These are phyloP conservation scores for Saksenaea vasiformis DNA, from an alignment of 371 early-diverging fungal species.

Conservation along the genomic window DNA sequence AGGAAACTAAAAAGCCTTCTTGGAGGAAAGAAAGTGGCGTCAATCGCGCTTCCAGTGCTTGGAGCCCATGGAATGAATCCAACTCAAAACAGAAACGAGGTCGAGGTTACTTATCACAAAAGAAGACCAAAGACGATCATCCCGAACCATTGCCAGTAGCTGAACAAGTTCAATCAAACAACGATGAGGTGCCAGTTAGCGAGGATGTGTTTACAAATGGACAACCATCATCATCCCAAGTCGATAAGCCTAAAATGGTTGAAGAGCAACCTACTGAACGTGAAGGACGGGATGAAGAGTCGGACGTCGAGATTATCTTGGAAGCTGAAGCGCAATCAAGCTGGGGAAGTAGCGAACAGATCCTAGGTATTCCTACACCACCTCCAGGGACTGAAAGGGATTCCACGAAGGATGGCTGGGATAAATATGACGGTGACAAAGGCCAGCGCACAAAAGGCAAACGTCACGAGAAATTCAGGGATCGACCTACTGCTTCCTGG, in stretches of 20 bases:
- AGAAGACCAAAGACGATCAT: slow-evolving; percentile 10
- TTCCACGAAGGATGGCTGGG: background rate
- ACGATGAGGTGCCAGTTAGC: background rate
- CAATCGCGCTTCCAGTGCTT: slow-evolving; percentile 7
- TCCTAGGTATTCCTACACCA: slow-evolving; percentile 33
- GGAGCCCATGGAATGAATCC: slow-evolving; percentile 10
- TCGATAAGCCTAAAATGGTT: background rate
- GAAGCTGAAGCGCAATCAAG: slow-evolving; percentile 28
- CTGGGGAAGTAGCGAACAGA: slow-evolving; percentile 19
- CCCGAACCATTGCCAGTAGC: background rate
- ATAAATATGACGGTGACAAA: background rate
- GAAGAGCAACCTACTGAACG: slow-evolving; percentile 7
- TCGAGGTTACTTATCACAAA: slow-evolving; percentile 35
- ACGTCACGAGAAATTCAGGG: background rate
- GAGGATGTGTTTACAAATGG: background rate
- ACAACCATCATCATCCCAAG: background rate
- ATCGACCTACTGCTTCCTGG: slow-evolving; percentile 1
- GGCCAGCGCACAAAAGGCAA: background rate
- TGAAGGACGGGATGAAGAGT: slow-evolving; percentile 29
- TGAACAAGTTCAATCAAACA: background rate
- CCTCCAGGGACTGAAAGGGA: background rate
- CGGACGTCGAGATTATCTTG: slow-evolving; percentile 42
- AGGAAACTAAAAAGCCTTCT: background rate
- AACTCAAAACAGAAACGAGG: slow-evolving; percentile 7
- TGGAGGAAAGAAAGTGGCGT: background rate